phyloP scores from a whole-genome alignment of 2,329 filamentous ascomycete genomes.

The Claviceps pazoutovae region DNA sequence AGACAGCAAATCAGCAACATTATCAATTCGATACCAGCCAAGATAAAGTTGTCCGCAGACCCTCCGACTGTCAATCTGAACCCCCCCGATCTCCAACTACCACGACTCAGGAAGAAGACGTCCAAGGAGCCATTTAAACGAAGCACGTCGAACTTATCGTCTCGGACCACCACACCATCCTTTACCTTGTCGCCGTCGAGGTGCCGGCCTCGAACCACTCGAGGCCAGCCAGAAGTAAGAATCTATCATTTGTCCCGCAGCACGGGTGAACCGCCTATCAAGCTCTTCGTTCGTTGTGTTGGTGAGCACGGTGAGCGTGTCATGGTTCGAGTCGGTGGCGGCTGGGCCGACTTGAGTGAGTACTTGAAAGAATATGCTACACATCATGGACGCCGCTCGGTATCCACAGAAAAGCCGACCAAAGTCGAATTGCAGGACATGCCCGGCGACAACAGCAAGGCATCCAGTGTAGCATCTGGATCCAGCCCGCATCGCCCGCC shows the following conservation, averaged over 20 bases:
- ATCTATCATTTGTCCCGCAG: slow-evolving; percentile 82
- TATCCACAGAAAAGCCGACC: slow-evolving; percentile 26
- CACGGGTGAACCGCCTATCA: slow-evolving; percentile 76
- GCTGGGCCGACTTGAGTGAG: slow-evolving; percentile 94
- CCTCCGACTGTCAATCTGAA: slow-evolving; percentile 38
- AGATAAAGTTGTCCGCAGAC: slow-evolving; percentile 57
- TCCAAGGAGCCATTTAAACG: slow-evolving; percentile 31
- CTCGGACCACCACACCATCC: slow-evolving; percentile 48
- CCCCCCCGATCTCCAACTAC: slow-evolving; percentile 42
- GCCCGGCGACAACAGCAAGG: slow-evolving; percentile 18
- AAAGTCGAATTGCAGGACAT: slow-evolving; percentile 46
- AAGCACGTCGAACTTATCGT: slow-evolving; percentile 37
- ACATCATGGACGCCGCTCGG: slow-evolving; percentile 68
- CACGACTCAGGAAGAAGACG: slow-evolving; percentile 28
- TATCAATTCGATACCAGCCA: slow-evolving; percentile 61
- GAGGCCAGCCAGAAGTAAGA: slow-evolving; percentile 62
- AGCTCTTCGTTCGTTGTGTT: slow-evolving; percentile 84
- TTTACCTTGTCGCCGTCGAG: slow-evolving; percentile 56
- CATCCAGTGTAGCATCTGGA: slow-evolving; percentile 13
- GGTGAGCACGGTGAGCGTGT: slow-evolving; percentile 83
- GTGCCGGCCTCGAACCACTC: slow-evolving; percentile 32
- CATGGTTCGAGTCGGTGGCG: slow-evolving; percentile 94
- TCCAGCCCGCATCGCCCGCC: slow-evolving; percentile 28
- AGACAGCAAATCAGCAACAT: slow-evolving; percentile 71
- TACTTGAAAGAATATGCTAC: slow-evolving; percentile 87